Conservation (phyloP, 1,284 basidiomycete species). For the Cryptococcus sp. region DNA sequence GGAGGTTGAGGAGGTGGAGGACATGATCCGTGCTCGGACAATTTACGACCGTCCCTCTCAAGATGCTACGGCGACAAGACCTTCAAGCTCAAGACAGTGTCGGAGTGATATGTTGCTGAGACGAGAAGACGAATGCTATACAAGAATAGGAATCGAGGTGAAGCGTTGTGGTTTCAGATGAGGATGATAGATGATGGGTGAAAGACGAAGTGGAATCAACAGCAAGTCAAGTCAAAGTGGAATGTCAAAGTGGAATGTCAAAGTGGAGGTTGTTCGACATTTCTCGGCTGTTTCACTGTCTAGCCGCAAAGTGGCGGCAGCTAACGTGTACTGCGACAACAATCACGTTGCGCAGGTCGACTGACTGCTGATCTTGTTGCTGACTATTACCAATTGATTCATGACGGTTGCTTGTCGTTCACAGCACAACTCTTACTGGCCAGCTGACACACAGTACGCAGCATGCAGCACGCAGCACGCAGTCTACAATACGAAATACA, state of each 20-base stretch:
- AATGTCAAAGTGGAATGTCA: constrained; percentile 12
- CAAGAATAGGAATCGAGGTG: constrained; percentile 1
- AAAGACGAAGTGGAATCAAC: neutral
- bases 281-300: neutral
- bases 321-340: no score
- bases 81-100: no score
- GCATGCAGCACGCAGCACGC: neutral
- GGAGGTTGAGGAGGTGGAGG: neutral
- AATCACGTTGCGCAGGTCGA: no score
- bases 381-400: no score
- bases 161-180: no score
- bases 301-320: no score
- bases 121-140: neutral
- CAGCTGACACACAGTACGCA: neutral
- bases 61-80: no score
- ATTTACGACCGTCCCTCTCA: no score
- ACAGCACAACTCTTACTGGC: no score
- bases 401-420: no score
- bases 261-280: neutral
- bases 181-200: neutral
- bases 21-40: no score
- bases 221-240: neutral
- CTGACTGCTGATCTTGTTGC: no score
- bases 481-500: constrained; percentile 4
- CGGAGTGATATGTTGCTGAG: neutral